Base-by-base conservation (phyloP, 306 rosid genomes). In the Fagus crenata region DNA sequence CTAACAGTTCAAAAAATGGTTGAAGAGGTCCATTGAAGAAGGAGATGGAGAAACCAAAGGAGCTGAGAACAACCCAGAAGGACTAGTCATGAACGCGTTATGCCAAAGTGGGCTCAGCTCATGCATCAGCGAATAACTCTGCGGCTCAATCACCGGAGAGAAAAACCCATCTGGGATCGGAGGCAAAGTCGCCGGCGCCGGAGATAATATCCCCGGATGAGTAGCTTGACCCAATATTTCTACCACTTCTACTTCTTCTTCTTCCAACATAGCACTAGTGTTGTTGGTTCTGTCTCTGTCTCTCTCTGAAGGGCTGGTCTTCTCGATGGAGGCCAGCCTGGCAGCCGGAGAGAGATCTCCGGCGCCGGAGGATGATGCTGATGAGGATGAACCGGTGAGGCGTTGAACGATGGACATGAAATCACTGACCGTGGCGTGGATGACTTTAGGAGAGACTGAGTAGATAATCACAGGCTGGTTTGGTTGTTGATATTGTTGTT, bases 321-420 rank as follows among this genome's bases (percentile, higher is more conserved):
- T 90, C 37, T 90, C 97, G 15, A 95, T 92, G 5, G 97, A 83
- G 37, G 99, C 99, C 0, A 92, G 75, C 18, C 97, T 87, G 12
- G 97, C 97, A 2, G 99, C 99, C 41, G 99, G 97, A 0, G 93
- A 95, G 0, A 95, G 75, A 11, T 85, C 89, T 3, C 94, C 97
- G 32, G 84, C 56, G 81, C 80, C 64, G 40, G 65, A 63, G 15
- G 76, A 28, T 1, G 82, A 17, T 49, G 80, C 82, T 0, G 84
- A 77, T 12, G 72, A 64, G 22, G 96, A 36, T 4, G 91, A 88
- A 0, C 97, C 97, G 18, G 99, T 87, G 74, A 95, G 96, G 46
- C 97, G 90, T 80, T 95, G 97, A 37, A 95, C 97, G 8, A 87
- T 72, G 84, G 93, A 89, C 97, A 85, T 90, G 89, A 95, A 95